Base-by-base conservation (phyloP, 2,329 filamentous ascomycete genomes). In the Xylariales sp. region DNA sequence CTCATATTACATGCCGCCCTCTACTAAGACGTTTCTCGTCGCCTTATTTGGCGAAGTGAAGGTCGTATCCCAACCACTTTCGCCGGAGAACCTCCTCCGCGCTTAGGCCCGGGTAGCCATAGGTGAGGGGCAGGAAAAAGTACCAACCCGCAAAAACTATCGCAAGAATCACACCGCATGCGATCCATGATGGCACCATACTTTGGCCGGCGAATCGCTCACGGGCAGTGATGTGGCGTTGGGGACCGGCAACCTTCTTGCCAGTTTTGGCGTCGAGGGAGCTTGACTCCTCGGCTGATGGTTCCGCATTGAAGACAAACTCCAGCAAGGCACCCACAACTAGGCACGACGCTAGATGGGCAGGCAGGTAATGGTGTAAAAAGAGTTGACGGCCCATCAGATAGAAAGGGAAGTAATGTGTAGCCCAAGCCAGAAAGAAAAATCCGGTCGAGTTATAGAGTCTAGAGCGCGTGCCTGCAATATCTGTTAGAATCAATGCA, bases 381-480 rank as follows among this genome's bases (percentile, higher is more conserved):
- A 99, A 99, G 72, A 97, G 90, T 80, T 99, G 95, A 75, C 95
- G 94, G 65, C 95, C 95, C 95, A 99, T 99, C 71, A 97, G 89
- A 83, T 90, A 99, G 85, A 99, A 99, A 60, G 95, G 95, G 80
- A 97, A 89, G 84, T 97, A 99, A 80, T 99, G 96, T 1, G 94
- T 95, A 14, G 93, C 94, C 96, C 96, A 99, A 64, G 94, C 93
- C 65, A 99, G 88, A 89, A 97, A 98, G 85, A 99, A 97, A 88
- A 99, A 99, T 30, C 96, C 96, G 0, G 96, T 98, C 62, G 94
- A 97, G 86, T 98, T 98, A 83, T 99, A 99, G 57, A 99, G 87
- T 71, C 94, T 94, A 30, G 93, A 94, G 72, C 96, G 94, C 36
- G 96, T 94, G 72, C 94, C 94, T 91, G 77, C 56, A 28, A 67